Conservation (phyloP, 352 stramenopile genomes). For the Phytophthora tubulina region DNA sequence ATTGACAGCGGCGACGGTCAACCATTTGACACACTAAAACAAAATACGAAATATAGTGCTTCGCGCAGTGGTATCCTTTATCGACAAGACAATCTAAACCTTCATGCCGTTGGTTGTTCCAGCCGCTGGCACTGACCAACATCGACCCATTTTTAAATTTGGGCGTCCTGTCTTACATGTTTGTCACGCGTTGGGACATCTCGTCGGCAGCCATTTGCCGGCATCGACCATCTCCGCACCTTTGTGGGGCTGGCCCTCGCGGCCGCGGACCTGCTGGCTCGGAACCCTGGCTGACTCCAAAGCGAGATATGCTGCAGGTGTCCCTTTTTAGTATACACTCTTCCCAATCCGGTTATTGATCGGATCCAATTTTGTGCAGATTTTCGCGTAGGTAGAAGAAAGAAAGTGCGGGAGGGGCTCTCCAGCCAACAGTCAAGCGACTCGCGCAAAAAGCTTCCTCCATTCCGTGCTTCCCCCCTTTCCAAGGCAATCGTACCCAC, state of each 20-base stretch:
- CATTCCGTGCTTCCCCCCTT: conserved; percentile 24
- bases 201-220: neutral
- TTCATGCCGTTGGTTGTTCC: too few relatives aligned
- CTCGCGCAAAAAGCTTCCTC: conserved; percentile 10
- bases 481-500: conserved; percentile 6
- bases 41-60: too few relatives aligned
- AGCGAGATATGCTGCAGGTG: neutral
- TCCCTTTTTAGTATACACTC: conserved; percentile 2
- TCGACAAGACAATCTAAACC: too few relatives aligned
- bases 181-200: neutral
- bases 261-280: too few relatives aligned
- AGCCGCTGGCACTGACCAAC: neutral
- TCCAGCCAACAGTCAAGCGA: conserved; percentile 21
- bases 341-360: neutral
- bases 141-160: neutral
- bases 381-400: conserved; percentile 24
- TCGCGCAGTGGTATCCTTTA: too few relatives aligned
- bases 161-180: neutral
- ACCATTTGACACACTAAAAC: too few relatives aligned
- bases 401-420: conserved; percentile 19
- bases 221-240: neutral
- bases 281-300: neutral
- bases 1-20: too few relatives aligned
- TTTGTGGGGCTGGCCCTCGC: too few relatives aligned
- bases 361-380: conserved; percentile 3